Evolutionary conservation across 805 yeast species (phyloP), one percentile per base, ranked within the genome.

Genomic region (Jamesozyma piceae): DNA sequence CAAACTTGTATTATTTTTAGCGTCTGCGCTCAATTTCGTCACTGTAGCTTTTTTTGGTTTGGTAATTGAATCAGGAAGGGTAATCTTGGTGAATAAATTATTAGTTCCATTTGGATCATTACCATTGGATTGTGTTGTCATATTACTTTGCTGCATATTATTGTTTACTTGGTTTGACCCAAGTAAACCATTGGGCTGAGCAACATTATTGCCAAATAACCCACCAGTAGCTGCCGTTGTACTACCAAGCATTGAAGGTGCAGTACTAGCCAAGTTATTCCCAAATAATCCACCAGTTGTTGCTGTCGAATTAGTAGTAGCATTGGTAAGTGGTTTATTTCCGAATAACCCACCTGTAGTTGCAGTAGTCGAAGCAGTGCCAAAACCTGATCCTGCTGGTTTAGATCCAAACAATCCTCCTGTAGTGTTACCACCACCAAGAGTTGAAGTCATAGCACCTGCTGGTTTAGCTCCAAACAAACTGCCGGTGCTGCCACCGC

Each of bases 1-100:
- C 34, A 82, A 62, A 9, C 76, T 73, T 19, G 74, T 75, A 37
- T 74, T 72, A 58, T 78, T 82, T 59, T 77, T 82, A 34, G 61
- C 66, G 31, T 66, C 58, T 2, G 66, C 58, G 15, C 61, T 59
- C 8, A 74, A 51, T 8, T 80, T 77, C 21, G 71, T 71, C 5
- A 69, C 72, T 6, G 74, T 64, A 9, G 75, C 71, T 33, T 67
- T 69, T 11, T 65, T 55, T n/a, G 68, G 63, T 40, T 55, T 56
- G 3, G 72, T 66, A 21, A 70, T 65, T 14, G 66, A 57, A 24
- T 54, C 43, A 10, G 43, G 43, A 20, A 40, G n/a, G 13, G 38
- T 8, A n/a, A 40, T 30, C 17, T 35, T 35, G 4, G 17, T 22
- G 18, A 35, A 40, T 15, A 40, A 22, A 13, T 40, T 35, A 29